phyloP scores from a whole-genome alignment of 2,329 filamentous ascomycete genomes.

The Calonectria ilicicola region DNA sequence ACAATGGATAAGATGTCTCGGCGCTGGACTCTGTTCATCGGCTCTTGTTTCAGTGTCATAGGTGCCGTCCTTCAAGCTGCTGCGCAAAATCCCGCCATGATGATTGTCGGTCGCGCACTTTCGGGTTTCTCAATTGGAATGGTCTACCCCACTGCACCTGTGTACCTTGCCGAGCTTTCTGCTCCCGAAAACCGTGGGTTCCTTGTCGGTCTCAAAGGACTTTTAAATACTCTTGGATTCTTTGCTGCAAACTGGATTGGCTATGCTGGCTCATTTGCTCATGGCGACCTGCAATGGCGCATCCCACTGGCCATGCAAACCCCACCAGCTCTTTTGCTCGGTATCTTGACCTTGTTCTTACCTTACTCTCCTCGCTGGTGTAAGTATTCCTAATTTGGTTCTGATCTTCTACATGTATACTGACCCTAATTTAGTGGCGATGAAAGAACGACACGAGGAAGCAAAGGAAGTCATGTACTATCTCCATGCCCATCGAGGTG shows the following conservation, averaged over 20 bases:
- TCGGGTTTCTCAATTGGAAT: conserved; percentile 56
- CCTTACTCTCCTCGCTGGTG: conserved; percentile 44
- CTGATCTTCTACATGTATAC: not conserved
- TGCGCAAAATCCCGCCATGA: conserved; percentile 53
- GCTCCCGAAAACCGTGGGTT: conserved; percentile 57
- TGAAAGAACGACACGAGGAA: conserved; percentile 22
- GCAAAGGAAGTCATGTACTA: conserved; percentile 24
- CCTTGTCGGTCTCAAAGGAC: conserved; percentile 53
- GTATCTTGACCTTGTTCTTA: conserved; percentile 33
- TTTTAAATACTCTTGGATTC: conserved; percentile 38
- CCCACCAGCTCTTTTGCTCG: conserved; percentile 40
- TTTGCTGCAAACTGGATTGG: conserved; percentile 36
- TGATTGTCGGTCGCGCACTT: conserved; percentile 55
- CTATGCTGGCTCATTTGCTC: conserved; percentile 45
- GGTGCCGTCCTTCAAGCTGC: conserved; percentile 56
- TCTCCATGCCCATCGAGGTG: conserved; percentile 18
- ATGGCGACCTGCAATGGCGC: conserved; percentile 49
- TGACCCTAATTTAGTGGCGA: not conserved
- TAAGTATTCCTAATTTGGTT: conserved; percentile 2
- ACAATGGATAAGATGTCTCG: conserved; percentile 24
- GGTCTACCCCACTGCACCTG: conserved; percentile 42
- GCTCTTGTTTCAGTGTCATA: conserved; percentile 37
- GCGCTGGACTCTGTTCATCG: conserved; percentile 21
- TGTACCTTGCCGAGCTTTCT: conserved; percentile 56
- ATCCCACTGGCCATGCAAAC: conserved; percentile 51